Evolutionary conservation across 192 early-diverging fungal species (phyloP), one percentile per base, ranked within the genome.

Genomic region (Coemansia sp.): DNA sequence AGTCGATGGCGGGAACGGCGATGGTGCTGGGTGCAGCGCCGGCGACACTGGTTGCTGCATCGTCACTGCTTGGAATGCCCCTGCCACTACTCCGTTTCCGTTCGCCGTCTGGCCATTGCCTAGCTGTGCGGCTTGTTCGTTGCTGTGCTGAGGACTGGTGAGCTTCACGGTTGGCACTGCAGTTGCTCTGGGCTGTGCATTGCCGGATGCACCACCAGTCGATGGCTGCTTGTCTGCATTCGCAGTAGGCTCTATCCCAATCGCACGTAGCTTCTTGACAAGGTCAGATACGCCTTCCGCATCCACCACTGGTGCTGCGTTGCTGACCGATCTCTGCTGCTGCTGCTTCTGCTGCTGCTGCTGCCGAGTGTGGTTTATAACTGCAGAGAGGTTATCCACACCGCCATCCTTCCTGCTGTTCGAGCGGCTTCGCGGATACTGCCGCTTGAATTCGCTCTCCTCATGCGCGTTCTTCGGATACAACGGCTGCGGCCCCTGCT

Each of bases 391-490:
- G 50, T 61, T 45, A 20, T 66, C 50, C 11, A 57, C 31, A 11
- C 40, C 44, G 6, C 52, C 63, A 5, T 57, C 76, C 45, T 52
- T 68, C 20, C 67, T 57, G 67, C 76, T 79, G 61, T 79, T 79
- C 10, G 76, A 79, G 38, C 70, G 70, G 44, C 76, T 79, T 27
- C 76, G 70, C 14, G 76, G 76, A 55, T 79, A 70, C 63, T 68
- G 50, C 19, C 63, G 70, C 67, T 52, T 56, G 37, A 79, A 79
- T 44, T 73, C 70, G 38, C 52, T 55, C 53, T 73, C 66, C 54
- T 79, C 76, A 22, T 79, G 66, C 13, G 55, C 37, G 28, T 70
- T 67, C 56, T 64, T 65, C 17, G 76, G 76, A 20, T 72, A 79
- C 1, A 79, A 70, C 27, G 57, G 59, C 59, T 59, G 70, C 13